These are phyloP conservation scores for Pestalotiopsis sp. DNA, from an alignment of 2,329 filamentous ascomycete species.

Conservation along the genomic window DNA sequence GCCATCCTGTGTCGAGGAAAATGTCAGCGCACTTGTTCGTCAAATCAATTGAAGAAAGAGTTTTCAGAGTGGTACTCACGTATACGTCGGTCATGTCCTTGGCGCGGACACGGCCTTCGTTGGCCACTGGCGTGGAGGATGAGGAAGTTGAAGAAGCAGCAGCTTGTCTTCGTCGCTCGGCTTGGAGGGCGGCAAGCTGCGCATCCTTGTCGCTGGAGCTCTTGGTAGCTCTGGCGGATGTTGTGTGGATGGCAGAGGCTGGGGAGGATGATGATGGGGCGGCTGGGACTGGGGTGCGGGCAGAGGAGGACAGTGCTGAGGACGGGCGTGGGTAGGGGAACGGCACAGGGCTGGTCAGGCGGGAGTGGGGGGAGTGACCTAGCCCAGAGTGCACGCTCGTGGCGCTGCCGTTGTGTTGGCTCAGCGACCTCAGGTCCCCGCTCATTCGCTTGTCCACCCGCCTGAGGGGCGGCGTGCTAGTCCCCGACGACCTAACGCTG, in stretches of 20 bases:
- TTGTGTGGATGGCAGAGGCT: background rate
- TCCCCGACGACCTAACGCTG: constrained; percentile 47
- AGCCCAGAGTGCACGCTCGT: constrained; percentile 17
- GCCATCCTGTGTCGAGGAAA: constrained; percentile 69
- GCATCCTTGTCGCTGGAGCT: background rate
- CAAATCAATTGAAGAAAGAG: background rate
- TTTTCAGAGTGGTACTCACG: constrained; percentile 63
- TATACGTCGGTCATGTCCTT: constrained; percentile 92
- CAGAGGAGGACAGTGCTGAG: background rate
- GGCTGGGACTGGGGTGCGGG: background rate
- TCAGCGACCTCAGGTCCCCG: constrained; percentile 75
- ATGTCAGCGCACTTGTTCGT: constrained; percentile 17
- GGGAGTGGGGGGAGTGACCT: background rate
- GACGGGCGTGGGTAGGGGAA: background rate
- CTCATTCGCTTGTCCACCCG: constrained; percentile 70
- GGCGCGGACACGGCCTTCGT: constrained; percentile 83
- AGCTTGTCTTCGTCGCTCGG: background rate
- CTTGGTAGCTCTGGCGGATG: background rate
- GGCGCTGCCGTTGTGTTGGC: constrained; percentile 50
- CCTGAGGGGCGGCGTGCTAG: constrained; percentile 65
- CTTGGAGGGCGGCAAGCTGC: background rate
- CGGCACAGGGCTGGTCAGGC: background rate
- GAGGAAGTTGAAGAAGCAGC: constrained; percentile 28
- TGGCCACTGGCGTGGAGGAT: constrained; percentile 70
- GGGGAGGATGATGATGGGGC: background rate